Percentiles rank a stretch among this genome's conserved stretches.
Evolutionary conservation across 225 moss, liverwort and hornwort genomes (phyloP).

Genomic region (Ulota crispa): DNA sequence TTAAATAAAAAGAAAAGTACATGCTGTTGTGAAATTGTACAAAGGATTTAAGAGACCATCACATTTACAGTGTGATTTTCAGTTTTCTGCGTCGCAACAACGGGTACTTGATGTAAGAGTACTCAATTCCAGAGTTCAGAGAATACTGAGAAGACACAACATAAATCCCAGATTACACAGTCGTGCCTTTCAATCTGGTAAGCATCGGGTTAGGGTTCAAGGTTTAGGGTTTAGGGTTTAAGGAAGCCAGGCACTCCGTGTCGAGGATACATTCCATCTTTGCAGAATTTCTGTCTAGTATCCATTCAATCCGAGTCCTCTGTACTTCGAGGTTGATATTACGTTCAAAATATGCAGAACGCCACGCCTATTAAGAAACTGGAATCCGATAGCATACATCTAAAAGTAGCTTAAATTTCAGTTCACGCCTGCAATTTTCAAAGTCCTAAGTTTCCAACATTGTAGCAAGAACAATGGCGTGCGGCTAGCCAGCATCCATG

Average conservation of each 20-base stretch:
- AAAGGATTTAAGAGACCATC: background rate
- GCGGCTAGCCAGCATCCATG: slow-evolving; percentile 3
- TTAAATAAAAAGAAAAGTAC: background rate
- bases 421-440: background rate
- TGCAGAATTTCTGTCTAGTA: background rate
- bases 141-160: background rate
- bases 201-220: slow-evolving; percentile 1
- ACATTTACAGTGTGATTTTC: background rate
- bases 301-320: slow-evolving; percentile 4
- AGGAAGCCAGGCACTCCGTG: slow-evolving; percentile 10
- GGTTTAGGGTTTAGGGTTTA: slow-evolving; percentile 49
- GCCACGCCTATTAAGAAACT: background rate
- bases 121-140: background rate
- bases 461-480: background rate
- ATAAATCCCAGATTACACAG: background rate
- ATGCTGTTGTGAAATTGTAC: background rate
- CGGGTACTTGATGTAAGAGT: background rate
- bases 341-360: background rate
- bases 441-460: background rate
- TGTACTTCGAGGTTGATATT: background rate
- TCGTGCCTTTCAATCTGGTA: background rate
- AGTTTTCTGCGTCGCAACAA: background rate
- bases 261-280: background rate
- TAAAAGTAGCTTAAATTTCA: background rate
- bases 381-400: background rate